Conservation (phyloP, 2,329 filamentous ascomycete species). For the Leptodontidium sp. region DNA sequence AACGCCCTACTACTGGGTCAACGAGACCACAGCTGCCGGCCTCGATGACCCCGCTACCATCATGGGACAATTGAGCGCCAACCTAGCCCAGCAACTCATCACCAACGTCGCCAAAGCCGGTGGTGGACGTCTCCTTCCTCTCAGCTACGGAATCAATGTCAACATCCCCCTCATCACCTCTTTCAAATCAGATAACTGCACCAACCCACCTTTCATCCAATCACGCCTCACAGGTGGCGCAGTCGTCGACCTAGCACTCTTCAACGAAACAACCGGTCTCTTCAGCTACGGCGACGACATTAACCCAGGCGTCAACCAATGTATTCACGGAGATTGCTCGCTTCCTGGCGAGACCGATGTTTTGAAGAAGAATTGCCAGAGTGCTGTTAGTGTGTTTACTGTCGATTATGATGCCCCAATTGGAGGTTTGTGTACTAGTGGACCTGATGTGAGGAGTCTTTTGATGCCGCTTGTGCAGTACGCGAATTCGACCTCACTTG, state of each 20-base stretch:
- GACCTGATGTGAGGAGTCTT: no score
- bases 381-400: no score
- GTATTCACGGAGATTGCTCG: slow-evolving; percentile 59
- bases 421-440: neutral
- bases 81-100: no score
- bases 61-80: slow-evolving; percentile 53
- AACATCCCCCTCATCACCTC: slow-evolving; percentile 56
- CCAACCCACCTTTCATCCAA: slow-evolving; percentile 54
- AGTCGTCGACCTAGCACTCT: slow-evolving; percentile 55
- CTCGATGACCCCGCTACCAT: slow-evolving; percentile 53
- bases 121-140: slow-evolving; percentile 42
- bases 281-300: slow-evolving; percentile 54
- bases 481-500: neutral
- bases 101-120: no score
- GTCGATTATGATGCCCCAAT: slow-evolving; percentile 59
- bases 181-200: slow-evolving; percentile 48
- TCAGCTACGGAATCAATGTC: slow-evolving; percentile 60
- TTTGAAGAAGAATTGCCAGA: slow-evolving; percentile 44
- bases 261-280: slow-evolving; percentile 52
- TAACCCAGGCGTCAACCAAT: slow-evolving; percentile 54
- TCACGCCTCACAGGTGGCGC: slow-evolving; percentile 59
- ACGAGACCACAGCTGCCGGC: slow-evolving; percentile 47
- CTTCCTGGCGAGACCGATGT: slow-evolving; percentile 54
- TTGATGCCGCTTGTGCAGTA: slow-evolving; percentile 19
- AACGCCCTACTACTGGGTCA: slow-evolving; percentile 54